These are phyloP conservation scores for Mortierella sp. DNA, from an alignment of 371 early-diverging fungal species.

Conservation along the genomic window DNA sequence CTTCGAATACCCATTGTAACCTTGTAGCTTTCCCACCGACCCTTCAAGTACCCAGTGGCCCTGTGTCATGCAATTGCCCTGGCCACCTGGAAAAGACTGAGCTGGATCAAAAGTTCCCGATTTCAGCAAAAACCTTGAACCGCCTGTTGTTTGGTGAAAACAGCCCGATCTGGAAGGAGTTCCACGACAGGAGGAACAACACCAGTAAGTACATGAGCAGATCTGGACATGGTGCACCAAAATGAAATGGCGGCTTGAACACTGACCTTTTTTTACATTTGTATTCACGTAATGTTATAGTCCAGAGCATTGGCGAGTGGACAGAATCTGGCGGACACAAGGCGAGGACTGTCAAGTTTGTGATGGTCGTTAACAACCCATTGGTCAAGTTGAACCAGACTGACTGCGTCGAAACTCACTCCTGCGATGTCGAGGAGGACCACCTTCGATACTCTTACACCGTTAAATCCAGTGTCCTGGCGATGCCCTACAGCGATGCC, in stretches of 20 bases:
- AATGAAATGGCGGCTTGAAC: background rate
- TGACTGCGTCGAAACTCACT: constrained; percentile 70
- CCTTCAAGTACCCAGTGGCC: constrained; percentile 65
- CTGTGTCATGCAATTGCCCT: constrained; percentile 73
- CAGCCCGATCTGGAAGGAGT: constrained; percentile 65
- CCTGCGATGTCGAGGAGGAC: constrained; percentile 66
- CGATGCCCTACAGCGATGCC: constrained; percentile 74
- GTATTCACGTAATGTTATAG: constrained; percentile 24
- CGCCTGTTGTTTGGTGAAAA: constrained; percentile 71
- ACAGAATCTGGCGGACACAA: constrained; percentile 46
- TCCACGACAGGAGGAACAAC: constrained; percentile 63
- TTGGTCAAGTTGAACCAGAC: constrained; percentile 73
- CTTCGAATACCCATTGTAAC: background rate
- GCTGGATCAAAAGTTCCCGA: constrained; percentile 65
- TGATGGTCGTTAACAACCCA: constrained; percentile 71
- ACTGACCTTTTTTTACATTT: background rate
- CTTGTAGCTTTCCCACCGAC: constrained; percentile 52
- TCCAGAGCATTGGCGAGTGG: constrained; percentile 64
- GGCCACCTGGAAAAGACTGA: constrained; percentile 78
- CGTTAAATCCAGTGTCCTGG: constrained; percentile 62
- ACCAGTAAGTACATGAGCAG: constrained; percentile 51
- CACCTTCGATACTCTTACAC: constrained; percentile 57
- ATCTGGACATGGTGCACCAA: background rate
- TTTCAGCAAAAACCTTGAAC: constrained; percentile 75
- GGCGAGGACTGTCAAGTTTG: constrained; percentile 62